Evolutionary conservation across 148 eudicot species (phyloP).

Genomic region (Fagopyrum homotropicum): DNA sequence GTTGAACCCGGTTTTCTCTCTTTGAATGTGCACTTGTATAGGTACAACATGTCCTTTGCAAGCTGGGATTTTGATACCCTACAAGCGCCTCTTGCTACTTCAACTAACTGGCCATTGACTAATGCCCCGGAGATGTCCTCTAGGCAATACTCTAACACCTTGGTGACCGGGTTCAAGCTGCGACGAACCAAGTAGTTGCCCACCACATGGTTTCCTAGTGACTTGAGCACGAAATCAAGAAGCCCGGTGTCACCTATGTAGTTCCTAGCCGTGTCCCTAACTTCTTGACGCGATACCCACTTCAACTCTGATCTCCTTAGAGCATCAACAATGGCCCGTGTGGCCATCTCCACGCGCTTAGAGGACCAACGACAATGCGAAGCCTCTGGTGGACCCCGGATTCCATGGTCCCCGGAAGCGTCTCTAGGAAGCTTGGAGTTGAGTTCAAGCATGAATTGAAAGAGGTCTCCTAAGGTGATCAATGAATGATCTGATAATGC

Average conservation of each 20-base stretch:
- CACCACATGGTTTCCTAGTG: conserved; percentile 83
- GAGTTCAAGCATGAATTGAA: conserved; percentile 81
- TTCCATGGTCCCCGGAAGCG: conserved; percentile 27
- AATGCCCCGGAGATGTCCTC: conserved; percentile 54
- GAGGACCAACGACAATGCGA: conserved; percentile 82
- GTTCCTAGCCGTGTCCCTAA: conserved; percentile 81
- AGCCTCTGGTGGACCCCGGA: conserved; percentile 51
- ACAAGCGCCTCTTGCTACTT: conserved; percentile 11
- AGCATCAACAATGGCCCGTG: conserved; percentile 76
- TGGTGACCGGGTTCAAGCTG: conserved; percentile 86
- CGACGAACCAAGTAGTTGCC: conserved; percentile 88
- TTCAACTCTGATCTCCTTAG: conserved; percentile 56
- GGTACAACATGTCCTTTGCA: conserved; percentile 47
- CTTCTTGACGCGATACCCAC: conserved; percentile 91
- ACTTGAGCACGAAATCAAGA: conserved; percentile 89
- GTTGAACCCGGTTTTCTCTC: conserved; percentile 29
- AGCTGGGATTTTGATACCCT: conserved; percentile 57
- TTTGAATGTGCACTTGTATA: conserved; percentile 47
- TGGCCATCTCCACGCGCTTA: conserved; percentile 93
- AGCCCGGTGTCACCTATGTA: conserved; percentile 92
- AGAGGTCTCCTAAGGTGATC: conserved; percentile 53
- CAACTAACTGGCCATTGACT: conserved; percentile 1
- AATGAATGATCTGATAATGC: conserved; percentile 65
- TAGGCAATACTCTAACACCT: conserved; percentile 82
- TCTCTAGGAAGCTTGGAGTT: conserved; percentile 58